Conservation (phyloP, 2,329 filamentous ascomycete species). For the Penicillium sclerotiorum region DNA sequence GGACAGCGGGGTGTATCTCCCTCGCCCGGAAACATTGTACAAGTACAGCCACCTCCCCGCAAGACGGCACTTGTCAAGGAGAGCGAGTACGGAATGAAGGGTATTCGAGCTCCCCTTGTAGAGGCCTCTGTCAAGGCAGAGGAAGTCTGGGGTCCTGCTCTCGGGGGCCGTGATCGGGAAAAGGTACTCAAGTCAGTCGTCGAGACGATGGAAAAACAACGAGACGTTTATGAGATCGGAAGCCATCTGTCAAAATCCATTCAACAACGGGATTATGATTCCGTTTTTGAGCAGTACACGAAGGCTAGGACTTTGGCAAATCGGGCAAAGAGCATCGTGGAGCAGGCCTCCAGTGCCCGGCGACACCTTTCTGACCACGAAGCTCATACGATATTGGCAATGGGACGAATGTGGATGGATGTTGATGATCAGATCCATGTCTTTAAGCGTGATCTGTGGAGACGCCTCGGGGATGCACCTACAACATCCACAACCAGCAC, state of each 20-base stretch:
- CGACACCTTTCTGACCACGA: constrained; percentile 72
- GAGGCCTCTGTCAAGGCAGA: constrained; percentile 94
- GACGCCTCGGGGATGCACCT: constrained; percentile 71
- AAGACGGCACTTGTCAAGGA: constrained; percentile 93
- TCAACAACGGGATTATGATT: constrained; percentile 87
- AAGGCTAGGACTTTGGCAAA: constrained; percentile 81
- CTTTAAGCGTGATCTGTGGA: constrained; percentile 91
- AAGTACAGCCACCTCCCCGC: constrained; percentile 50
- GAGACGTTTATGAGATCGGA: constrained; percentile 79
- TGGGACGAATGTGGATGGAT: constrained; percentile 92
- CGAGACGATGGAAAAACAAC: constrained; percentile 74
- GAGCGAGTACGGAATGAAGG: constrained; percentile 84
- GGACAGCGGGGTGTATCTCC: constrained; percentile 45
- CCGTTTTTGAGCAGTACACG: constrained; percentile 81
- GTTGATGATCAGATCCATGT: constrained; percentile 81
- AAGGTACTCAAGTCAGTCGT: constrained; percentile 79
- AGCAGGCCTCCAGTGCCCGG: constrained; percentile 53
- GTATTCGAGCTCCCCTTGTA: constrained; percentile 83
- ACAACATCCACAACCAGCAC: constrained; percentile 56
- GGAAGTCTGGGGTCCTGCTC: constrained; percentile 93
- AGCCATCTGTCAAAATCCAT: constrained; percentile 79
- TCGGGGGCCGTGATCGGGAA: constrained; percentile 89
- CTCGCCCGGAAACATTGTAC: constrained; percentile 48
- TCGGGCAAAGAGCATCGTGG: constrained; percentile 71
- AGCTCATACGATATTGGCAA: constrained; percentile 82